These are phyloP conservation scores for Blastocystis sp. DNA, from an alignment of 352 stramenopile species.

Conservation along the genomic window DNA sequence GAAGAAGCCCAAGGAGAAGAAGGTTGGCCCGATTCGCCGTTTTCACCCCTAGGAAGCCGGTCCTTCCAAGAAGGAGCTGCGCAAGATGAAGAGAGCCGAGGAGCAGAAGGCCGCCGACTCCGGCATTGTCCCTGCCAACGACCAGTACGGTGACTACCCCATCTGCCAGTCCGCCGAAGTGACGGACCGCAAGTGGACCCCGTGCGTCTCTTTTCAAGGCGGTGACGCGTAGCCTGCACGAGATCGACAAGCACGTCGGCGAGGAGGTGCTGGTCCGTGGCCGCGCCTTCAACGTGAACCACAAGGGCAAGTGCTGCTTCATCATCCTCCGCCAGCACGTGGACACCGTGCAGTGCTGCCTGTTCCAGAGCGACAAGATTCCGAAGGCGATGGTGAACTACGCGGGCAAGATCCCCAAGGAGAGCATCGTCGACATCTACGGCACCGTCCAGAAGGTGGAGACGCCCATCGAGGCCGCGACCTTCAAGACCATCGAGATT, in stretches of 20 bases:
- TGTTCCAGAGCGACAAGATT: constrained; percentile 83
- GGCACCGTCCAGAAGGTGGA: constrained; percentile 84
- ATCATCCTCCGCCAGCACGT: constrained; percentile 90
- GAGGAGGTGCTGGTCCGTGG: constrained; percentile 89
- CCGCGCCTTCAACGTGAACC: constrained; percentile 87
- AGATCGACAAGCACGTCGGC: constrained; percentile 80
- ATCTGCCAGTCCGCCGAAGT: constrained; percentile 85
- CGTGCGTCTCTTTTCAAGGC: neutral
- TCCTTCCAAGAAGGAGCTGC: constrained; percentile 68
- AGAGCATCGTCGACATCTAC: constrained; percentile 92
- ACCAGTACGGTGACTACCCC: constrained; percentile 81
- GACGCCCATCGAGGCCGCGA: constrained; percentile 86
- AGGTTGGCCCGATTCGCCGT: constrained; percentile 70
- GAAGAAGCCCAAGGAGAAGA: constrained; percentile 77
- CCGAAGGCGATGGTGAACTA: constrained; percentile 95
- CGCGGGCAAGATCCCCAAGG: constrained; percentile 84
- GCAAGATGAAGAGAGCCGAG: constrained; percentile 77
- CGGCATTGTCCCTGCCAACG: constrained; percentile 72
- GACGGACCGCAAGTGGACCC: constrained; percentile 78
- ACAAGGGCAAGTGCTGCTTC: constrained; percentile 89
- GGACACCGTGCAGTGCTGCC: constrained; percentile 87
- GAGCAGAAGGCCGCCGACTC: constrained; percentile 74
- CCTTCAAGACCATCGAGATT: constrained; percentile 89
- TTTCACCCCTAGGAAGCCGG: constrained; percentile 61
- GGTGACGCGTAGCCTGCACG: constrained; percentile 71